These are phyloP conservation scores for Ambrosiella beaveri DNA, from an alignment of 2,329 filamentous ascomycete genomes.

Conservation along the genomic window DNA sequence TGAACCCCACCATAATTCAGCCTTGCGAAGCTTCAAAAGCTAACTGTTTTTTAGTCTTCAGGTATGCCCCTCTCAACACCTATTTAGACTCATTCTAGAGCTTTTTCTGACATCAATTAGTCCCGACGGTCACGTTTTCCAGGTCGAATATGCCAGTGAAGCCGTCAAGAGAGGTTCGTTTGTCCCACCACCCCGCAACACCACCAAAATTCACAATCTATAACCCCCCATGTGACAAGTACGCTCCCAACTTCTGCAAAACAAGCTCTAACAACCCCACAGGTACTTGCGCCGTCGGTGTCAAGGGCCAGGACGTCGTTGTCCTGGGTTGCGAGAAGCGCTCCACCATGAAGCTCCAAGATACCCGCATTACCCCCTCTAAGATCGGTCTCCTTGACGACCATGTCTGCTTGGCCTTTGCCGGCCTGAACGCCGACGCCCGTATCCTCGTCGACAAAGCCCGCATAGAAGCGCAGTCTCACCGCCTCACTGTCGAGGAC, in stretches of 20 bases:
- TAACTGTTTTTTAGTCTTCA: constrained; percentile 57
- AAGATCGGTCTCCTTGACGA: constrained; percentile 95
- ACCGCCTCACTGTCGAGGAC: constrained; percentile 92
- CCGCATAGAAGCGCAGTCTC: constrained; percentile 88
- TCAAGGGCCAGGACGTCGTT: constrained; percentile 90
- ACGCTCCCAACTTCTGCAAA: background rate
- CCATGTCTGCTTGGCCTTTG: constrained; percentile 93
- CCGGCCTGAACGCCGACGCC: constrained; percentile 92
- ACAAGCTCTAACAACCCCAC: constrained; percentile 10
- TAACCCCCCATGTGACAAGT: background rate
- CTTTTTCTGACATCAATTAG: constrained; percentile 33
- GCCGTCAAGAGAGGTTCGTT: constrained; percentile 84
- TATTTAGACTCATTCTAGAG: constrained; percentile 37
- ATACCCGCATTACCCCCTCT: constrained; percentile 95
- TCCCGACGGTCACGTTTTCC: constrained; percentile 98
- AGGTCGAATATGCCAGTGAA: constrained; percentile 98
- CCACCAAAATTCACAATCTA: background rate
- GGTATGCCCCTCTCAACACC: constrained; percentile 32
- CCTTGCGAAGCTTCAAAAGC: constrained; percentile 19
- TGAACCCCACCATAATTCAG: constrained; percentile 15
- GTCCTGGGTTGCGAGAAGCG: constrained; percentile 97
- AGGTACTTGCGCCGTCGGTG: constrained; percentile 95
- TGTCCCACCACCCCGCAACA: constrained; percentile 2
- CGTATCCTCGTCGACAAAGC: constrained; percentile 98
- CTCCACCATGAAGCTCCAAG: constrained; percentile 97